These are phyloP conservation scores for Colletotrichum lindemuthianum DNA, from an alignment of 2,329 filamentous ascomycete species.

Conservation along the genomic window DNA sequence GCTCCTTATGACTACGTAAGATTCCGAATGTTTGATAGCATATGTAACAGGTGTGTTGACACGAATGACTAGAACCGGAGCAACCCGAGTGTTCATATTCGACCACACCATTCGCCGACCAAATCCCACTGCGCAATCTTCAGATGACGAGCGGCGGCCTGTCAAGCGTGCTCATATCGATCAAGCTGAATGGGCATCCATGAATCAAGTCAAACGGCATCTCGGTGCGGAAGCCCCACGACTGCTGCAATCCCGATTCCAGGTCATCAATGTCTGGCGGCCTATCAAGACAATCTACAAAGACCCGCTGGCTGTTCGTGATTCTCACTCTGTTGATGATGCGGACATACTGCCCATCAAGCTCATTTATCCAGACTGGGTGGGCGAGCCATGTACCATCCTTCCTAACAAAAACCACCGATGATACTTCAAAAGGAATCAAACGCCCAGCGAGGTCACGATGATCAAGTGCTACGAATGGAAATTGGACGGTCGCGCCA, in stretches of 20 bases:
- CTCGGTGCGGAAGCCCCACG: constrained; percentile 20
- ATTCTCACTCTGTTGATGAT: constrained; percentile 48
- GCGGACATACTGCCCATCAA: constrained; percentile 49
- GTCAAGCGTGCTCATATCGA: constrained; percentile 60
- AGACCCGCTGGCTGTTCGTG: constrained; percentile 52
- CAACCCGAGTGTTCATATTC: constrained; percentile 66
- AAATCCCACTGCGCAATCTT: constrained; percentile 6
- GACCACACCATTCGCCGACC: constrained; percentile 65
- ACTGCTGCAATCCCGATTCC: constrained; percentile 17
- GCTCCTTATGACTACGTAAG: constrained; percentile 46
- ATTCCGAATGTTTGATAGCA: constrained; percentile 31
- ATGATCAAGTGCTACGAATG: constrained; percentile 72
- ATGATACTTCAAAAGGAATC: constrained; percentile 63
- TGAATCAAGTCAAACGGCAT: constrained; percentile 34
- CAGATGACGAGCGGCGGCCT: constrained; percentile 42
- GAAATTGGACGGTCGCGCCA: constrained; percentile 12
- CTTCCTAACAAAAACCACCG: constrained; percentile 46
- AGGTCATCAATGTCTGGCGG: constrained; percentile 51
- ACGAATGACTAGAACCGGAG: constrained; percentile 58
- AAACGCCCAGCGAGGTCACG: constrained; percentile 64
- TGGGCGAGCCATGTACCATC: constrained; percentile 50
- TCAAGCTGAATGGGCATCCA: constrained; percentile 42
- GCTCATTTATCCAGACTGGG: constrained; percentile 46
- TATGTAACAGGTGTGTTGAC: background rate
- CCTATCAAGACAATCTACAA: constrained; percentile 57